A percentile compares a stretch with the other conserved stretches of the same genome.
Evolutionary conservation across 2,329 filamentous ascomycete species (phyloP).

Genomic region (Acephala macrosclerotiorum): DNA sequence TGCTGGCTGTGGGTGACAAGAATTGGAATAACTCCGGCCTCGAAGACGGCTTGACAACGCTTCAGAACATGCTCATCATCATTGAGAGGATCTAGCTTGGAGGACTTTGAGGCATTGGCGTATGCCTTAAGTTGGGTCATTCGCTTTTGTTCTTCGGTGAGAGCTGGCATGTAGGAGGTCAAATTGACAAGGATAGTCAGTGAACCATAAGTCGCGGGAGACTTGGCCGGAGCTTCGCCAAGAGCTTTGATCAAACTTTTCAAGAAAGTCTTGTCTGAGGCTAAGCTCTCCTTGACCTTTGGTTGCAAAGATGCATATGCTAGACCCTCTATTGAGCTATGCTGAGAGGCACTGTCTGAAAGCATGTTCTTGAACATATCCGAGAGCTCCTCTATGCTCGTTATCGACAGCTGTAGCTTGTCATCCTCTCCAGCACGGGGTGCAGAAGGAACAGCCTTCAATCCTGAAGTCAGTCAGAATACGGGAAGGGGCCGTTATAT

Average conservation of each 20-base stretch:
- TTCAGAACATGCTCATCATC: conserved; percentile 77
- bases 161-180: conserved; percentile 77
- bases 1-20: conserved; percentile 79
- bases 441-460: conserved; percentile 44
- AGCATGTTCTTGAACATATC: conserved; percentile 72
- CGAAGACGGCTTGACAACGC: conserved; percentile 80
- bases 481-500: conserved; percentile 25
- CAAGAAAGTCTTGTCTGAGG: conserved; percentile 72
- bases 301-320: conserved; percentile 91
- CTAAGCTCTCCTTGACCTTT: conserved; percentile 82
- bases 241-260: conserved; percentile 72
- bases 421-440: conserved; percentile 45
- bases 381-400: conserved; percentile 71
- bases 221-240: conserved; percentile 63
- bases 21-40: conserved; percentile 78
- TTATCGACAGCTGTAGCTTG: conserved; percentile 56
- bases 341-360: conserved; percentile 62
- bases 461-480: conserved; percentile 45
- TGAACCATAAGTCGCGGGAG: conserved; percentile 81
- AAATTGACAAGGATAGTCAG: conserved; percentile 88
- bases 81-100: conserved; percentile 71
- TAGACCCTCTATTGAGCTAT: conserved; percentile 85
- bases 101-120: conserved; percentile 81
- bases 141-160: conserved; percentile 91
- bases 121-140: conserved; percentile 94